Conservation (phyloP, 306 rosid genomes). For the Geum urbanum region DNA sequence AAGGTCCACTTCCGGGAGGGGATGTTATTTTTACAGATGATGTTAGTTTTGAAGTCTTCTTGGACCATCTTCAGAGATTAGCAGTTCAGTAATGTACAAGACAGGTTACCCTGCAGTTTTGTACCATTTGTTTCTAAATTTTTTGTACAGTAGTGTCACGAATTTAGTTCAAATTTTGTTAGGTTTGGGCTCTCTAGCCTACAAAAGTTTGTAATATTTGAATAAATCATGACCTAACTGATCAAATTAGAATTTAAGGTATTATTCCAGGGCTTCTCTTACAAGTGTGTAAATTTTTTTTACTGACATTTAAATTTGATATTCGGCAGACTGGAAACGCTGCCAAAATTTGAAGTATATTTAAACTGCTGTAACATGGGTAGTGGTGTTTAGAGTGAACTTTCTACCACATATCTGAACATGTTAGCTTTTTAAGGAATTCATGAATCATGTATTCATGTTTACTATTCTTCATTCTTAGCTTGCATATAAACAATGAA, state of each 20-base stretch:
- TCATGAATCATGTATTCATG: not conserved
- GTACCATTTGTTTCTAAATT: conserved; percentile 25
- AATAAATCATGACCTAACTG: not conserved
- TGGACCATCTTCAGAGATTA: conserved; percentile 95
- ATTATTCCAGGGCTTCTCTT: not conserved
- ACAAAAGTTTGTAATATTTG: not conserved
- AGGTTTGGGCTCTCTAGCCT: conserved; percentile 3
- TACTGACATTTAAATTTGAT: not conserved
- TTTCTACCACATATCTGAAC: not conserved
- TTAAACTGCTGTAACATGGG: not conserved
- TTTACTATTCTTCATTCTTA: not conserved
- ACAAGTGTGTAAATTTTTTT: not conserved
- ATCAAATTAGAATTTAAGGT: not conserved
- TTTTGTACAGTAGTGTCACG: conserved; percentile 36
- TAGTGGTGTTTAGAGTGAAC: not conserved
- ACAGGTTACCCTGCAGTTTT: conserved; percentile 22
- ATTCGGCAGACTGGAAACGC: not conserved
- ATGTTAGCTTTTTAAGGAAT: too few species aligned
- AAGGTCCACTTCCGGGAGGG: conserved; percentile 69
- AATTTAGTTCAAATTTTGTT: conserved; percentile 9
- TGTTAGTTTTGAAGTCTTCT: conserved; percentile 92
- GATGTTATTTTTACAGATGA: conserved; percentile 89
- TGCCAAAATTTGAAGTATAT: not conserved
- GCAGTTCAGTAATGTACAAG: conserved; percentile 60
- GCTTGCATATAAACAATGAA: not conserved